These are phyloP conservation scores for Marchantia paleacea DNA, from an alignment of 225 moss, liverwort and hornwort genomes.

Conservation along the genomic window DNA sequence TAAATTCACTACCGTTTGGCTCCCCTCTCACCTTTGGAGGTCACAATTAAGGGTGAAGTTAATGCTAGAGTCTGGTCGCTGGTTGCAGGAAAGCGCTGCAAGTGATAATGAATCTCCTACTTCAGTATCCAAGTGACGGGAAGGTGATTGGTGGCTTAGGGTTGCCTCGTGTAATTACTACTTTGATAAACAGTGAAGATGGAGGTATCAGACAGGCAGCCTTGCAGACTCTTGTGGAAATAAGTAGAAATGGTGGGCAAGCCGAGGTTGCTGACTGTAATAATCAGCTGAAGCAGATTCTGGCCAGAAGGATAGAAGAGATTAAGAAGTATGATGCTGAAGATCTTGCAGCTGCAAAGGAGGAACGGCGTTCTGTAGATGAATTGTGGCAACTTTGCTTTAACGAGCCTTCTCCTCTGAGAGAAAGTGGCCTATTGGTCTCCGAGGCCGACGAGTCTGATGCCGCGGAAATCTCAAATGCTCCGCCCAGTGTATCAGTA, in stretches of 20 bases:
- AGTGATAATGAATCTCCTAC: constrained; percentile 79
- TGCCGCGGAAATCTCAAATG: not conserved
- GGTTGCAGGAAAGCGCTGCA: constrained; percentile 78
- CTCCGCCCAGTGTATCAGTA: not conserved
- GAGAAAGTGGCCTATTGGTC: constrained; percentile 26
- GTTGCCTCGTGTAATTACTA: constrained; percentile 56
- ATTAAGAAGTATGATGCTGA: constrained; percentile 50
- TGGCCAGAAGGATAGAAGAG: constrained; percentile 60
- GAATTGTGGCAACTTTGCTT: constrained; percentile 68
- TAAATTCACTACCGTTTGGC: too few species aligned
- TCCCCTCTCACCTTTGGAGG: too few species aligned
- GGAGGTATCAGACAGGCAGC: constrained; percentile 76
- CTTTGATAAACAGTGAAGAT: constrained; percentile 58
- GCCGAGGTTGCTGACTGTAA: constrained; percentile 45
- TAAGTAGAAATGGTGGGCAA: constrained; percentile 39
- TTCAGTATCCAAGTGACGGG: constrained; percentile 65
- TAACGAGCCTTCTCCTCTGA: constrained; percentile 56
- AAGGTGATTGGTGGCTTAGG: constrained; percentile 75
- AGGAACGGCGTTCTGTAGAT: constrained; percentile 74
- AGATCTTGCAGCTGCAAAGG: constrained; percentile 72
- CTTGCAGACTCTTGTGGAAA: constrained; percentile 63
- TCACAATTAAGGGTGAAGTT: too few species aligned
- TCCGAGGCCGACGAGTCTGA: constrained; percentile 2
- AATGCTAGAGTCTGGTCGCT: not conserved
- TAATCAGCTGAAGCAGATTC: constrained; percentile 50